Evolutionary conservation across 2,329 filamentous ascomycete species (phyloP).

Genomic region (Ophiostoma quercus): DNA sequence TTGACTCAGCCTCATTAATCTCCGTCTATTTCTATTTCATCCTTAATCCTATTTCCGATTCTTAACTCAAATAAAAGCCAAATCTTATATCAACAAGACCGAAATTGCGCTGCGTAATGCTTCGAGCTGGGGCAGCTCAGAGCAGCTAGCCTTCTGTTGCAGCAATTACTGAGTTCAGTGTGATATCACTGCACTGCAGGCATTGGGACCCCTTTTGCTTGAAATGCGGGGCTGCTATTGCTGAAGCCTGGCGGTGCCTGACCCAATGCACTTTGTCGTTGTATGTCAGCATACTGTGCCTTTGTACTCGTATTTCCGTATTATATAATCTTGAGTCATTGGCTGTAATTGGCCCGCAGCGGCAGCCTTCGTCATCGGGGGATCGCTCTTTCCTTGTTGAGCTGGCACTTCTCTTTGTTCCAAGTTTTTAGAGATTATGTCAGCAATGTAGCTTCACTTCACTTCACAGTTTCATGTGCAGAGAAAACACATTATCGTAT

Average conservation of each 20-base stretch:
- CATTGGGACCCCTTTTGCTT: background rate
- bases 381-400: conserved; percentile 11
- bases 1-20: background rate
- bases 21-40: too few species aligned
- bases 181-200: background rate
- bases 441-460: background rate
- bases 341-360: background rate
- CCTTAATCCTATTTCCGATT: too few species aligned
- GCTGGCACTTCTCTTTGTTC: conserved; percentile 9
- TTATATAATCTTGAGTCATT: conserved; percentile 3
- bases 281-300: background rate
- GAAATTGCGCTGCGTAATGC: conserved; percentile 11
- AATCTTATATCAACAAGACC: background rate
- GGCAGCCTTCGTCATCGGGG: background rate
- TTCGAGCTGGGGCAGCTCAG: background rate
- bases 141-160: background rate
- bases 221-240: background rate
- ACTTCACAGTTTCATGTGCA: background rate
- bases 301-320: background rate
- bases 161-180: too few species aligned
- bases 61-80: background rate
- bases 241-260: background rate
- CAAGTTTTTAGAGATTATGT: background rate
- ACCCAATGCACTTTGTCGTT: background rate
- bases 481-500: background rate